Percentiles rank a stretch among this genome's conserved stretches.
phyloP scores from a whole-genome alignment of 192 early-diverging fungal genomes.

The Coemansia guatemalensis region DNA sequence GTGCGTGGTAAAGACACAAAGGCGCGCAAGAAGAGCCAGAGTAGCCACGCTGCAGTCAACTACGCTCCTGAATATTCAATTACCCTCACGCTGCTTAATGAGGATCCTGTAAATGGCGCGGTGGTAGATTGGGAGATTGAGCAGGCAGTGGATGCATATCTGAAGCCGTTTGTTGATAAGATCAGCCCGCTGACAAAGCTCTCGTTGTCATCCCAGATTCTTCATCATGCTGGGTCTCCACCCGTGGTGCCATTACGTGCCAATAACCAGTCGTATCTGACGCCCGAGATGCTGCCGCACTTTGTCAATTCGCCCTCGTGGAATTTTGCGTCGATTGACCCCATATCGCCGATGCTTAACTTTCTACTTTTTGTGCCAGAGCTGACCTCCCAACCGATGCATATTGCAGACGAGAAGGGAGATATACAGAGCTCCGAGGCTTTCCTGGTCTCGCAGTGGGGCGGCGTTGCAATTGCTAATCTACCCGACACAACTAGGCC shows the following conservation, averaged over 20 bases:
- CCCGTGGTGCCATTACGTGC: slow-evolving; percentile 61
- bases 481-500: slow-evolving; percentile 11
- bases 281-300: slow-evolving; percentile 72
- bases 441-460: slow-evolving; percentile 94
- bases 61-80: slow-evolving; percentile 83
- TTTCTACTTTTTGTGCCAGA: slow-evolving; percentile 88
- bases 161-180: slow-evolving; percentile 72
- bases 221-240: slow-evolving; percentile 75
- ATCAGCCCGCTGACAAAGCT: slow-evolving; percentile 72
- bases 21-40: not conserved
- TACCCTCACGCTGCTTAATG: slow-evolving; percentile 85
- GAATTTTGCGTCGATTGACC: slow-evolving; percentile 89
- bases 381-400: slow-evolving; percentile 64
- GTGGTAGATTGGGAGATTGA: slow-evolving; percentile 83
- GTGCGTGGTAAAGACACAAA: not conserved
- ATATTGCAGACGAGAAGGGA: slow-evolving; percentile 55
- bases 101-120: slow-evolving; percentile 64
- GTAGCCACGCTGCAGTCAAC: slow-evolving; percentile 68
- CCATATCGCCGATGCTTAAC: slow-evolving; percentile 79
- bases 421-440: slow-evolving; percentile 61
- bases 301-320: slow-evolving; percentile 97
- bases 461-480: slow-evolving; percentile 77
- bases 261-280: slow-evolving; percentile 54
- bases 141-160: slow-evolving; percentile 60
- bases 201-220: slow-evolving; percentile 78